phyloP scores from a whole-genome alignment of 805 yeast species.

The Candida michaelii region DNA sequence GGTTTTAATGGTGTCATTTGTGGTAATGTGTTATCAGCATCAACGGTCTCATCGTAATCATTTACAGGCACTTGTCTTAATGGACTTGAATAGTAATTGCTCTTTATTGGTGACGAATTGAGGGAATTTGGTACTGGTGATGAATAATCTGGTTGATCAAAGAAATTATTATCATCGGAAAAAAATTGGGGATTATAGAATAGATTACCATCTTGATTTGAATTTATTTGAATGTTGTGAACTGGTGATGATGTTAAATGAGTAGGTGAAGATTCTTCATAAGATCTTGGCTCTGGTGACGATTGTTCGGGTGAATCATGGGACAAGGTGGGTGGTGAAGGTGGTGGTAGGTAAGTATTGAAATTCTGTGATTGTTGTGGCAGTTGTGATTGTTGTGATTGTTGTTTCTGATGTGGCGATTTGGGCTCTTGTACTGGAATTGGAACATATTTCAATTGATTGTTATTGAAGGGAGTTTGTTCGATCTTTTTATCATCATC shows the following conservation, averaged over 20 bases:
- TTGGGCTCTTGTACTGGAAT: conserved; percentile 41
- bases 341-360: conserved; percentile 33
- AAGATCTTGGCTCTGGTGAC: conserved; percentile 32
- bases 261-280: conserved; percentile 32
- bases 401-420: conserved; percentile 10
- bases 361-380: conserved; percentile 1
- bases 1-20: conserved; percentile 40
- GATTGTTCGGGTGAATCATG: conserved; percentile 39
- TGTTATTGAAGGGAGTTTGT: conserved; percentile 7
- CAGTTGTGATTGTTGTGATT: conserved; percentile 8
- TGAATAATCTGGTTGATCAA: conserved; percentile 17
- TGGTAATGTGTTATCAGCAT: conserved; percentile 40
- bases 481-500: conserved; percentile 1
- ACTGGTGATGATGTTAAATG: conserved; percentile 23
- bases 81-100: conserved; percentile 18
- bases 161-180: conserved; percentile 26
- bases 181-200: conserved; percentile 43
- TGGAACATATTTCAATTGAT: conserved; percentile 32
- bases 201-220: conserved; percentile 17
- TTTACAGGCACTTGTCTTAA: conserved; percentile 16
- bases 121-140: conserved; percentile 25
- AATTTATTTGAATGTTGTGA: conserved; percentile 13
- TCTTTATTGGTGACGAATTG: conserved; percentile 33
- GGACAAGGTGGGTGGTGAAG: conserved; percentile 32
- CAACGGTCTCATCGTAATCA: conserved; percentile 32